phyloP scores from a whole-genome alignment of 78 protist genomes.

The Dictyostelium intermedium region DNA sequence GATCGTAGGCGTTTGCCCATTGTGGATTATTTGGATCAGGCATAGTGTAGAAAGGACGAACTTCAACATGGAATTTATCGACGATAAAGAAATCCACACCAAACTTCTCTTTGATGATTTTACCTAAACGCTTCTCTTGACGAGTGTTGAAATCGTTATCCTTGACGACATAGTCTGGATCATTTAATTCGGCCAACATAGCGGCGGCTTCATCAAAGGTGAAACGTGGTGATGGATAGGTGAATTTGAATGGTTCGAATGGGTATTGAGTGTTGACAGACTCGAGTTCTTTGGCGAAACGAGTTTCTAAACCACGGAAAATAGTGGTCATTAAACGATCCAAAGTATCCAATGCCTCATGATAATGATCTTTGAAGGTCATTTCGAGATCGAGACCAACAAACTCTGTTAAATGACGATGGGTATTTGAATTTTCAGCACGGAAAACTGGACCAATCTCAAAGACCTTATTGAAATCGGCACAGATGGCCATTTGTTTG shows the following conservation, averaged over 20 bases:
- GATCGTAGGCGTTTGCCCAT: conserved; percentile 98
- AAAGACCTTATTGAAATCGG: conserved; percentile 97
- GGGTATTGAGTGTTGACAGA: conserved; percentile 88
- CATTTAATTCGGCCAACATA: conserved; percentile 76
- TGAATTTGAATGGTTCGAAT: conserved; percentile 80
- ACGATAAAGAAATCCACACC: conserved; percentile 97
- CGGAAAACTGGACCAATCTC: conserved; percentile 99
- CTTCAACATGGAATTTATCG: conserved; percentile 94
- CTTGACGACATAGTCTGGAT: conserved; percentile 26
- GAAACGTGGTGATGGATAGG: conserved; percentile 87
- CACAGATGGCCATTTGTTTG: conserved; percentile 98
- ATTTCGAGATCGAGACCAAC: conserved; percentile 99
- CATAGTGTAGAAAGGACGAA: conserved; percentile 99
- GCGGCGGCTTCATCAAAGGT: conserved; percentile 87
- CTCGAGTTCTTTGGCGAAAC: conserved; percentile 84
- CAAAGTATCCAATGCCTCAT: conserved; percentile 94
- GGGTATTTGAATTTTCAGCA: conserved; percentile 98
- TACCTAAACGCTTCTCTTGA: conserved; percentile 95
- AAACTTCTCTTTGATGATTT: conserved; percentile 91
- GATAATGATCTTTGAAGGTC: conserved; percentile 95
- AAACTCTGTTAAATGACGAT: conserved; percentile 99
- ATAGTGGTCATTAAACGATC: conserved; percentile 88
- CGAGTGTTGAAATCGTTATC: conserved; percentile 82
- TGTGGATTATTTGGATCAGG: conserved; percentile 89
- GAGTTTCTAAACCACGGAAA: conserved; percentile 86